These are phyloP conservation scores for Colletotrichum graminicola DNA, from an alignment of 2,329 filamentous ascomycete species.

Conservation along the genomic window DNA sequence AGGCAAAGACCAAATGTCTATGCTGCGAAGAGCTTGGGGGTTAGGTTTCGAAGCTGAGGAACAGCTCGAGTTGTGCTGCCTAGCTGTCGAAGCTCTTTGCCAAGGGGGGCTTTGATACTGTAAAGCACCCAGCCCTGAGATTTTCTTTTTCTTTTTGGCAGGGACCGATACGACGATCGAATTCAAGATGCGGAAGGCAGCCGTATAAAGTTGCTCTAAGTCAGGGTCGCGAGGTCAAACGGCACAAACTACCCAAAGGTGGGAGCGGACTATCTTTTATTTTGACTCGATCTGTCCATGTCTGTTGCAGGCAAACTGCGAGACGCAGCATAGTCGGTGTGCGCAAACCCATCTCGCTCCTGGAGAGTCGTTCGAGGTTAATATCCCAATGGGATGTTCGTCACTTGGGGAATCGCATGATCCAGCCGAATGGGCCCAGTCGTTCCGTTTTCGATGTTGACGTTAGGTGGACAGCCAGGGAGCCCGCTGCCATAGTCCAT, in stretches of 20 bases:
- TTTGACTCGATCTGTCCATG: neutral
- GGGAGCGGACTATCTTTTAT: neutral
- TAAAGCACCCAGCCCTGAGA: neutral
- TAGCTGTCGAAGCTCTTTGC: neutral
- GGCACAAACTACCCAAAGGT: neutral
- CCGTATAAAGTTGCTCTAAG: conserved; percentile 13
- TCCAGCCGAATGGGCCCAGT: neutral
- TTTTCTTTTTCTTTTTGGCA: neutral
- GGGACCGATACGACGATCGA: conserved; percentile 25
- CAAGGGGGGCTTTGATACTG: neutral
- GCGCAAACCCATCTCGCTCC: neutral
- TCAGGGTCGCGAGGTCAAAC: conserved; percentile 3
- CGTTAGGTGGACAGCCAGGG: neutral
- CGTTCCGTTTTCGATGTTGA: conserved; percentile 5
- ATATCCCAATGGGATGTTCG: conserved; percentile 14
- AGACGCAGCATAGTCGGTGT: neutral
- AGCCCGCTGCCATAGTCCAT: neutral
- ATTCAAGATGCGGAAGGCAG: conserved; percentile 3
- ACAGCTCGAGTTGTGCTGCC: neutral
- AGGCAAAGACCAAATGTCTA: neutral
- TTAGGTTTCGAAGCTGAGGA: neutral
- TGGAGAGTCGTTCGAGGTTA: conserved; percentile 17
- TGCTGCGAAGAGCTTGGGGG: neutral
- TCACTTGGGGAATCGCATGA: conserved; percentile 16
- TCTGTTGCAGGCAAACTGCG: neutral